Evolutionary conservation across 192 early-diverging fungal genomes (phyloP).

Genomic region (Linnemannia hyalina): DNA sequence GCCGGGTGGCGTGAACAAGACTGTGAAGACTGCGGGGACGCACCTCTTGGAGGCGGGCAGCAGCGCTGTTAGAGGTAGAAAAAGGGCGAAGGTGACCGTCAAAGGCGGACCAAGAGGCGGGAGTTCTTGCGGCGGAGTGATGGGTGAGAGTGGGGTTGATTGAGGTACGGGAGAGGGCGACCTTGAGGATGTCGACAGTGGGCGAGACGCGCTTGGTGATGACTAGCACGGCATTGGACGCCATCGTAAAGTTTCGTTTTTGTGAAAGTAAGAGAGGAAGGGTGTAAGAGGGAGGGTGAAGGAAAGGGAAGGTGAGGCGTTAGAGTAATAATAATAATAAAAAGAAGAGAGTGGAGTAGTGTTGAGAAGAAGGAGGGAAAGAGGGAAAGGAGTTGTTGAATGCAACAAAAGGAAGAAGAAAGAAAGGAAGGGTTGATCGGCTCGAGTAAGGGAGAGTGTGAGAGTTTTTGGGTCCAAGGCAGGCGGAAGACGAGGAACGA

Average conservation of each 20-base stretch:
- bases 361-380: background rate
- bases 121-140: conserved; percentile 23
- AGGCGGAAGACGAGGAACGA: too few relatives aligned
- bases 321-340: background rate
- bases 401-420: background rate
- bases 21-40: conserved; percentile 26
- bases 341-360: background rate
- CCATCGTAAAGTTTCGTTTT: conserved; percentile 15
- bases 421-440: too few relatives aligned
- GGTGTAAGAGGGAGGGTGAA: background rate
- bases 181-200: conserved; percentile 38
- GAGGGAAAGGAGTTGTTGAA: background rate
- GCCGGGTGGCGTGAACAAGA: conserved; percentile 8
- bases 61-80: conserved; percentile 8
- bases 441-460: too few relatives aligned
- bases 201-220: conserved; percentile 52
- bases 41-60: conserved; percentile 34
- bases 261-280: background rate
- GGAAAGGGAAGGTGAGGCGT: background rate
- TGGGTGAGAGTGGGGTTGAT: conserved; percentile 47
- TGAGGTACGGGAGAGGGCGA: conserved; percentile 45
- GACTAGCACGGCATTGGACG: conserved; percentile 52
- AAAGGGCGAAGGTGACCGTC: conserved; percentile 50
- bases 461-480: too few relatives aligned
- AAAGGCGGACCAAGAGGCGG: conserved; percentile 39